phyloP scores from a whole-genome alignment of 805 yeast genomes.

The Nakazawaea holstii region DNA sequence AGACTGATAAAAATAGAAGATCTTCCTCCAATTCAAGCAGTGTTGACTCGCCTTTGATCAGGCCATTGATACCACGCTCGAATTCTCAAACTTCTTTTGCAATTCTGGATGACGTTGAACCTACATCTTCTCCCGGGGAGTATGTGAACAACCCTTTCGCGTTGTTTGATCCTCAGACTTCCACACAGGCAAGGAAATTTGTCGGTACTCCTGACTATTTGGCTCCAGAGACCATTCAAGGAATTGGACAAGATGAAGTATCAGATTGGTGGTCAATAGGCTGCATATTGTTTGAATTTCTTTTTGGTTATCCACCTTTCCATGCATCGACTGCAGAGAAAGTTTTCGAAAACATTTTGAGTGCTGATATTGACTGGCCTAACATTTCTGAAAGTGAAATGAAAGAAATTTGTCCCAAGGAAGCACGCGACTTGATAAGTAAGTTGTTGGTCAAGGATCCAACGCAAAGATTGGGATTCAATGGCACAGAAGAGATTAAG shows the following conservation, averaged over 20 bases:
- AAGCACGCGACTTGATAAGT: slow-evolving; percentile 70
- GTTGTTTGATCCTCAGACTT: slow-evolving; percentile 67
- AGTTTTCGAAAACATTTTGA: slow-evolving; percentile 78
- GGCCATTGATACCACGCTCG: slow-evolving; percentile 42
- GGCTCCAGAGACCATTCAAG: slow-evolving; percentile 93
- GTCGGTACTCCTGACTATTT: slow-evolving; percentile 98
- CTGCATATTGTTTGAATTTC: slow-evolving; percentile 86
- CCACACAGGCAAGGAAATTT: slow-evolving; percentile 54
- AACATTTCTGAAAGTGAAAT: slow-evolving; percentile 50
- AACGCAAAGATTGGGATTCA: slow-evolving; percentile 61
- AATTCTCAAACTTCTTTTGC: slow-evolving; percentile 56
- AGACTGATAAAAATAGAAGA: slow-evolving; percentile 13
- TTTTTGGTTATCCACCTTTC: slow-evolving; percentile 94
- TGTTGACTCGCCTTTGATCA: slow-evolving; percentile 42
- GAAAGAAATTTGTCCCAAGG: slow-evolving; percentile 45
- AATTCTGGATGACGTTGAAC: slow-evolving; percentile 42
- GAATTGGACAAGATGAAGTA: slow-evolving; percentile 73
- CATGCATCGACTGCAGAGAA: slow-evolving; percentile 73
- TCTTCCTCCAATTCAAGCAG: slow-evolving; percentile 33
- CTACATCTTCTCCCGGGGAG: slow-evolving; percentile 15
- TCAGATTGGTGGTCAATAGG: slow-evolving; percentile 99
- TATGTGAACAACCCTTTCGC: slow-evolving; percentile 34
- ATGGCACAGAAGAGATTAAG: slow-evolving; percentile 76
- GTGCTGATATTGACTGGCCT: slow-evolving; percentile 83
- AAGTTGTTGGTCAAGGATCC: slow-evolving; percentile 63